Evolutionary conservation across 805 yeast species (phyloP).

Genomic region (Wilhelminamyces savonicus): DNA sequence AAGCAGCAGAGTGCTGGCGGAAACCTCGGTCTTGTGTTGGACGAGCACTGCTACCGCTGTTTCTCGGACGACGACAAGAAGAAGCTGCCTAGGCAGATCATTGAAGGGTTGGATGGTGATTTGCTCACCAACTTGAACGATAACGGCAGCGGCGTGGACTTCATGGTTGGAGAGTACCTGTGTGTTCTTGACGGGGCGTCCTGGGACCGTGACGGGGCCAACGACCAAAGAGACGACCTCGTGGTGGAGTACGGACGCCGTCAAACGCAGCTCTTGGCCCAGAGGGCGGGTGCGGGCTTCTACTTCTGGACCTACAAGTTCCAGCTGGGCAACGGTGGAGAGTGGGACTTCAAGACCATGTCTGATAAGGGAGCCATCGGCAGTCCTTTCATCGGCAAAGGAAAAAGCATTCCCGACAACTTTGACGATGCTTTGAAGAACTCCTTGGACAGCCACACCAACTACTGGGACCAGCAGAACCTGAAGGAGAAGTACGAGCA

Average conservation of each 20-base stretch:
- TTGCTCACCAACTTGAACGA: conserved; percentile 44
- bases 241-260: conserved; percentile 56
- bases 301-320: conserved; percentile 92
- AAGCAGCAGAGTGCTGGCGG: conserved; percentile 27
- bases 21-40: conserved; percentile 63
- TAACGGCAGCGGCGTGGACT: conserved; percentile 48
- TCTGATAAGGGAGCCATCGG: conserved; percentile 47
- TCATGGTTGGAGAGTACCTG: conserved; percentile 84
- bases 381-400: conserved; percentile 18
- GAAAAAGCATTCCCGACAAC: conserved; percentile 31
- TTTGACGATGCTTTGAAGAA: conserved; percentile 34
- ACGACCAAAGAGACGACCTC: conserved; percentile 41
- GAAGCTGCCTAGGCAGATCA: conserved; percentile 60
- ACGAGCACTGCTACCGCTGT: conserved; percentile 82
- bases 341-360: conserved; percentile 90
- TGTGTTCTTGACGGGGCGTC: conserved; percentile 75
- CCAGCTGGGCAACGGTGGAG: conserved; percentile 87
- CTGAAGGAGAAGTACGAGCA: conserved; percentile 65
- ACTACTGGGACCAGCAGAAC: conserved; percentile 64
- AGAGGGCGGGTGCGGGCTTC: conserved; percentile 61
- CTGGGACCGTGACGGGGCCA: conserved; percentile 53
- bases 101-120: conserved; percentile 46
- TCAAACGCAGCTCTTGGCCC: conserved; percentile 42
- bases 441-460: conserved; percentile 41
- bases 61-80: conserved; percentile 68